Evolutionary conservation across 2,329 filamentous ascomycete species (phyloP), one percentile per base, ranked within the genome.

Genomic region (Fonsecaea pugnacius): DNA sequence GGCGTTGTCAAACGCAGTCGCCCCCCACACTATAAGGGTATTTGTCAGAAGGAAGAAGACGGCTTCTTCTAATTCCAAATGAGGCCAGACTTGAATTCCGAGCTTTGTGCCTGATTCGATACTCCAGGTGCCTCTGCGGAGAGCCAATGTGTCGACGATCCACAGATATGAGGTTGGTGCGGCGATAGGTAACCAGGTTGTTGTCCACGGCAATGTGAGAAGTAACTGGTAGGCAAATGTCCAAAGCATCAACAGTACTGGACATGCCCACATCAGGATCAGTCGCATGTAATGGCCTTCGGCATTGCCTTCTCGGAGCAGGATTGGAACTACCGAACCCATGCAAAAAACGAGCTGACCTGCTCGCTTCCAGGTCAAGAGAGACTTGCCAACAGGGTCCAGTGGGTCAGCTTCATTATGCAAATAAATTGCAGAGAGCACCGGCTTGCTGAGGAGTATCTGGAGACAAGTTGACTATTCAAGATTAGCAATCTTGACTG

Each of bases 1-100:
- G 3, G 86, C 87, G 71, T 90, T 86, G 74, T 92, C 90, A 68
- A 90, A 88, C 0, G 89, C 87, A 1, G 87, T 78, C 27, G 89
- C 78, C 1, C 89, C 89, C 72, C 89, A 87, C 0, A 91, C 87
- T 61, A 92, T 87, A 21, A 92, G 76, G 0, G 78, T 79, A 72
- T 92, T 92, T 1, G 89, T 91, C 3, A 84, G 76, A 3, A 91
- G 78, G 75, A 92, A 92, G 78, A 92, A 92, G 7, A 89, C 69
- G 0, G 89, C 89, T 73, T 92, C 90, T 70, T 92, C 90, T 21
- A 91, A 80, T 57, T 92, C 90, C 33, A 92, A 75, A 6, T 83
- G 83, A 1, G 84, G 82, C 83, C 87, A 91, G 0, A 91, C 68
- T 54, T 86, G 81, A 43, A 85, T 72, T 0, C 83, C 86, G 10